Evolutionary conservation across 129 eudicot species (phyloP), one percentile per base, ranked within the genome.

Genomic region (Centrapalus pauciflorus): DNA sequence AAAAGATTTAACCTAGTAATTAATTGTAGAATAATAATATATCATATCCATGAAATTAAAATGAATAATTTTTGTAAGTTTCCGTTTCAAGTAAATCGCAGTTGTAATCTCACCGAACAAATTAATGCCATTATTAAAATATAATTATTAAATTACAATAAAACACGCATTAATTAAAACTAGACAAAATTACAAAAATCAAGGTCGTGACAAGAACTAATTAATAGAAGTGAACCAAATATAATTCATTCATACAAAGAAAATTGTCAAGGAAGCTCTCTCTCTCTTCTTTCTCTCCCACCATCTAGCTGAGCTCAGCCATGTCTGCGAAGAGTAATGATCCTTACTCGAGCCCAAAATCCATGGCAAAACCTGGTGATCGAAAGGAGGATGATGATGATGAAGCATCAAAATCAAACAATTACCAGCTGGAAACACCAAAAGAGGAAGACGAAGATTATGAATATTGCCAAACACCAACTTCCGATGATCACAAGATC

Each of bases 401-500:
- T 33, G 73, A 74, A 11, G 19, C 61, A 20, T 57, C 60, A 66
- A 48, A 74, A 19, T 57, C 73, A 46, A 74, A 66, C 37, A 57
- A 57, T 28, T 37, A 51, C 9, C 56, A 6, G 34, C 61, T 14
- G 24, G 54, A 11, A 25, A n/a, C 63, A 61, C 45, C 54, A 5
- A 59, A 21, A 46, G 33, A 59, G 2, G 56, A 37, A 12, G 71
- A 10, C 30, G 25, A 17, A 38, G 37, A 55, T 55, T 2, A 20
- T 16, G 27, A 55, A n/a, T n/a, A n/a, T 7, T 66, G 68, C 57
- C 29, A 58, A 66, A 75, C 79, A 56, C 79, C 79, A 51, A 46
- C 63, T 13, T 57, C 74, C 8, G 55, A 75, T 46, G 79, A 75
- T 58, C 79, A 75, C 69, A 75, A 66, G 68, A 75, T 75, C 60